A percentile compares a stretch with the other conserved stretches of the same genome.
Evolutionary conservation across 352 stramenopile species (phyloP).

Genomic region (Pythium monospermum): DNA sequence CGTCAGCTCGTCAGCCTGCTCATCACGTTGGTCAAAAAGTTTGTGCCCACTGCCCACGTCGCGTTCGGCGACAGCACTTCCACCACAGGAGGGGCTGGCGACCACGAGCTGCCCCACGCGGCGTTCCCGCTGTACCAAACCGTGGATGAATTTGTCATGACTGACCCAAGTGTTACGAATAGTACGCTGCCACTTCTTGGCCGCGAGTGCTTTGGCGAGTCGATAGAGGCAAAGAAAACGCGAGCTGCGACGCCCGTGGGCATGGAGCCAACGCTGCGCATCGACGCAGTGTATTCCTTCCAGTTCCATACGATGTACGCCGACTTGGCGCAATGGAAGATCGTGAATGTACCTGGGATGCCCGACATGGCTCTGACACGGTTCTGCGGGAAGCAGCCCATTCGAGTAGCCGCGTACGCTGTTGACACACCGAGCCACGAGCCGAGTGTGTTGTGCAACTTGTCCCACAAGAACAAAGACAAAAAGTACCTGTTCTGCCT

Average conservation of each 20-base stretch:
- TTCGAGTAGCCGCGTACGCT: slow-evolving; percentile 42
- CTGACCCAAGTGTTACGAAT: not conserved
- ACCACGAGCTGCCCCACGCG: slow-evolving; percentile 34
- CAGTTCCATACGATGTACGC: slow-evolving; percentile 48
- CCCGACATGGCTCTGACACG: slow-evolving; percentile 37
- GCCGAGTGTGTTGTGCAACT: not conserved
- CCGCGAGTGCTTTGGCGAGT: slow-evolving; percentile 33
- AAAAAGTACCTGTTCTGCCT: slow-evolving; percentile 52
- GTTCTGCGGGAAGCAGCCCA: slow-evolving; percentile 26
- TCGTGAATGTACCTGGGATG: slow-evolving; percentile 39
- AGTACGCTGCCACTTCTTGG: slow-evolving; percentile 18
- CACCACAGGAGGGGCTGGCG: not conserved
- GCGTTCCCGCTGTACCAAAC: slow-evolving; percentile 51
- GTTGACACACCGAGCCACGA: slow-evolving; percentile 10
- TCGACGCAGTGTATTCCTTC: slow-evolving; percentile 52
- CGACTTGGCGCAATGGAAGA: slow-evolving; percentile 40
- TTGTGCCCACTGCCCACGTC: slow-evolving; percentile 34
- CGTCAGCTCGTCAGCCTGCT: slow-evolving; percentile 32
- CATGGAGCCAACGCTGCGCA: slow-evolving; percentile 22
- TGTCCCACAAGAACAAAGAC: slow-evolving; percentile 20
- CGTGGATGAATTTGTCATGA: slow-evolving; percentile 44
- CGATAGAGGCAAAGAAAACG: slow-evolving; percentile 17
- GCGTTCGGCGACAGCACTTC: slow-evolving; percentile 23
- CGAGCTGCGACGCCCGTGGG: slow-evolving; percentile 18
- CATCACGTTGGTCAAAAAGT: slow-evolving; percentile 29